phyloP scores from a whole-genome alignment of 2,329 filamentous ascomycete species.

The Claviceps spartinae region DNA sequence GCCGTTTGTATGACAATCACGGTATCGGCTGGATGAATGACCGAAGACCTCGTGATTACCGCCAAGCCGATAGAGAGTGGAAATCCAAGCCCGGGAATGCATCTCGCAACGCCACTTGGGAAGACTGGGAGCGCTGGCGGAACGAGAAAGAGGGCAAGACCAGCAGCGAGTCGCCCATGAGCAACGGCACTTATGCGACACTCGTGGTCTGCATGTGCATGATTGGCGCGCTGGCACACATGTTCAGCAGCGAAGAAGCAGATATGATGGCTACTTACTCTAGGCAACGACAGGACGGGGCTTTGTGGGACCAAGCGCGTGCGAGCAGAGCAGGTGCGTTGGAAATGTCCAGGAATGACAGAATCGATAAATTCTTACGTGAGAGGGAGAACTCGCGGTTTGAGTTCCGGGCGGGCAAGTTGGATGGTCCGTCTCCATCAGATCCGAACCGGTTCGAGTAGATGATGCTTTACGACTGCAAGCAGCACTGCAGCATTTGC shows the following conservation, averaged over 20 bases:
- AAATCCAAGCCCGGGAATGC: conserved; percentile 32
- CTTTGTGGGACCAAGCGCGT: conserved; percentile 47
- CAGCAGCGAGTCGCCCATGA: conserved; percentile 48
- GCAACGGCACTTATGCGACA: conserved; percentile 60
- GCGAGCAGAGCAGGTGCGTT: conserved; percentile 39
- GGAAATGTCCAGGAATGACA: conserved; percentile 43
- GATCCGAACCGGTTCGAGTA: conserved; percentile 4
- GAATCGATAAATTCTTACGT: conserved; percentile 66
- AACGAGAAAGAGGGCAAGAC: conserved; percentile 33
- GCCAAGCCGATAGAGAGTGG: conserved; percentile 34
- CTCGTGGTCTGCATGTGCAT: conserved; percentile 58
- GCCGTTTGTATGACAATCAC: conserved; percentile 67
- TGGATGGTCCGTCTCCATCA: conserved; percentile 11
- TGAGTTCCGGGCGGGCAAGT: conserved; percentile 18
- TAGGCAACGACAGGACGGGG: conserved; percentile 50
- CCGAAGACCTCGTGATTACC: conserved; percentile 36
- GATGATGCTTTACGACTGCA: background rate
- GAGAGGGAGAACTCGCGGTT: conserved; percentile 44
- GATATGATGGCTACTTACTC: conserved; percentile 38
- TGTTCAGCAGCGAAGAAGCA: conserved; percentile 45
- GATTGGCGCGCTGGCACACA: conserved; percentile 59
- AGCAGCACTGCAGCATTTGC: background rate
- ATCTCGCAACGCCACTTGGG: conserved; percentile 79
- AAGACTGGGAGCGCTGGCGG: conserved; percentile 86
- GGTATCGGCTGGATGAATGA: conserved; percentile 65